Evolutionary conservation across 2,329 filamentous ascomycete genomes (phyloP).

Genomic region (Myriosclerotinia scirpicola): DNA sequence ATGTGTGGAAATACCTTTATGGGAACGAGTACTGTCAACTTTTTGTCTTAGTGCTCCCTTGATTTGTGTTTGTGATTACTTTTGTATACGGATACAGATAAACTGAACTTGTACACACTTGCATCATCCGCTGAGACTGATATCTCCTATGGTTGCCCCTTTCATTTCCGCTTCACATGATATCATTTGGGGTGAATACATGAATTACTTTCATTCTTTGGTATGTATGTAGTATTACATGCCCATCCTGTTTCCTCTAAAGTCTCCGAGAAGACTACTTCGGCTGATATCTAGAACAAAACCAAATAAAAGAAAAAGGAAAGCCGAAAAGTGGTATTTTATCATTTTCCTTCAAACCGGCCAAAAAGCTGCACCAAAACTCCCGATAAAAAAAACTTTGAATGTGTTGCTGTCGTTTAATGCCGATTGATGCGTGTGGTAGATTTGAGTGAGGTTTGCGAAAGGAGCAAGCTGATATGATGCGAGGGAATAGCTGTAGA

Average conservation of each 20-base stretch:
- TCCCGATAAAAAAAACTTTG: not conserved
- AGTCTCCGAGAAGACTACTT: slow-evolving; percentile 41
- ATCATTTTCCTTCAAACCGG: slow-evolving; percentile 7
- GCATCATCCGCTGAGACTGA: not conserved
- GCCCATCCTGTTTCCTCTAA: not conserved
- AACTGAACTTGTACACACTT: too few relatives aligned
- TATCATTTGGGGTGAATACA: not conserved
- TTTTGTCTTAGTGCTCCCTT: too few relatives aligned
- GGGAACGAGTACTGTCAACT: too few relatives aligned
- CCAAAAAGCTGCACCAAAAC: slow-evolving; percentile 1
- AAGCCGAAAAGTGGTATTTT: slow-evolving; percentile 13
- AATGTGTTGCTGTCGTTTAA: not conserved
- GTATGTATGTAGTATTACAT: not conserved
- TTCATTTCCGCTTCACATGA: not conserved
- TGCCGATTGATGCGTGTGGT: not conserved
- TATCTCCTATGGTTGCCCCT: not conserved
- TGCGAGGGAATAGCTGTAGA: not conserved
- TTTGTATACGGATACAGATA: too few relatives aligned
- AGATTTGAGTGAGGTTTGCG: not conserved
- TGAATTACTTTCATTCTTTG: not conserved
- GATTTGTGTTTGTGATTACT: too few relatives aligned
- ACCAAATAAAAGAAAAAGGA: not conserved
- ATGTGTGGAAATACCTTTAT: too few relatives aligned
- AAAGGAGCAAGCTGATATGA: not conserved
- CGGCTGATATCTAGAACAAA: slow-evolving; percentile 43